These are phyloP conservation scores for Russula vinacea DNA, from an alignment of 768 basidiomycete genomes.

Conservation along the genomic window DNA sequence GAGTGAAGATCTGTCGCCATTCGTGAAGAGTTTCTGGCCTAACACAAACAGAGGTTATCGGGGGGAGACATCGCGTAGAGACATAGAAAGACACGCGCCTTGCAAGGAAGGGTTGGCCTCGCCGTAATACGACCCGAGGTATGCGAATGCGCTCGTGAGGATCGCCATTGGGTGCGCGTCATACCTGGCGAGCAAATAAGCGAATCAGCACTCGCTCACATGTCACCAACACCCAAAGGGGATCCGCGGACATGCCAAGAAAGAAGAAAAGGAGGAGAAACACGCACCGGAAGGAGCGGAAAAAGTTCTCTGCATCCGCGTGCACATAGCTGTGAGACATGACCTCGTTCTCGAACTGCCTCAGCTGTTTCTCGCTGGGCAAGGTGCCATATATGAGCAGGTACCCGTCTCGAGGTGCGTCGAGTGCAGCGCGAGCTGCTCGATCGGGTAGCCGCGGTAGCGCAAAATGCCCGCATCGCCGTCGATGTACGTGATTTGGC, in stretches of 20 bases:
- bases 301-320: conserved; percentile 42
- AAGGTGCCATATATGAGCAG: conserved; percentile 86
- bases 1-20: conserved; percentile 61
- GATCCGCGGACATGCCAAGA: not conserved
- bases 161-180: conserved; percentile 94
- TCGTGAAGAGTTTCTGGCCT: conserved; percentile 80
- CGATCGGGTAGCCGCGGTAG: conserved; percentile 89
- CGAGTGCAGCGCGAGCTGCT: conserved; percentile 78
- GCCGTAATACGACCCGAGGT: conserved; percentile 81
- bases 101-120: conserved; percentile 87
- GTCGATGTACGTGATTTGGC: conserved; percentile 86
- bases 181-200: conserved; percentile 47
- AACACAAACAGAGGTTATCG: not conserved
- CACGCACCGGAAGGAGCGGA: conserved; percentile 43
- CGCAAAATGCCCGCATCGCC: conserved; percentile 73
- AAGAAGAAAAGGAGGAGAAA: not conserved
- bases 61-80: not conserved
- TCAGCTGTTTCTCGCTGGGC: conserved; percentile 58
- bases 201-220: not conserved
- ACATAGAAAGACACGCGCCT: conserved; percentile 46
- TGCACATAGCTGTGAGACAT: conserved; percentile 63
- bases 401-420: conserved; percentile 83
- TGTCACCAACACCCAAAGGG: not conserved
- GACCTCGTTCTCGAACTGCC: conserved; percentile 69
- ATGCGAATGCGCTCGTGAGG: conserved; percentile 81